Base-by-base conservation (phyloP, 805 yeast genomes). In the Yamadazyma tumulicola region DNA sequence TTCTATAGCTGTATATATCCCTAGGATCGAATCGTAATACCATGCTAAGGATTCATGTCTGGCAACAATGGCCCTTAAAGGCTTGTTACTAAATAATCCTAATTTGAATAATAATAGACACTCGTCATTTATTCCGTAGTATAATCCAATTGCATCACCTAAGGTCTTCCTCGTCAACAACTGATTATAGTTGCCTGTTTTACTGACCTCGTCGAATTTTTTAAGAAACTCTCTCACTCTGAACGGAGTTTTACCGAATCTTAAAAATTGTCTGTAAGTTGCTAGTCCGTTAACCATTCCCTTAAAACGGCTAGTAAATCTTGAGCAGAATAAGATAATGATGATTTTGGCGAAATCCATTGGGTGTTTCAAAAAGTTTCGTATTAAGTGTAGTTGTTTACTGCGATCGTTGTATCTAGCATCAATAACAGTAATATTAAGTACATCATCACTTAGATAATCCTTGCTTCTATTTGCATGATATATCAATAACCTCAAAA, bases 161-260 rank as follows among this genome's bases (percentile, higher is more conserved):
- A 81, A 44, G 2, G 75, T 67, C 22, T 54, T 50, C 47, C 72
- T 69, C 35, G 67, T 75, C 22, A 71, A 46, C 58, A 52, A 11
- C 2, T 29, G n/a, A 28, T 38, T 18, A 4, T 14, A 21, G 17
- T 37, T 31, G 41, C 49, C 39, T 15, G 34, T 38, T 26, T 46
- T 25, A 24, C 53, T 23, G 4, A 32, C 34, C 15, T 24, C 21
- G 11, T 19, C 7, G 0, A 75, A 9, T 40, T 68, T 70, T 13
- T 43, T 43, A 19, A 52, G 31, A 12, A 75, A 43, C 17, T 61
- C 54, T 23, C 69, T 50, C 2, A 77, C 26, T 42, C 81, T 66
- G 54, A 79, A 77, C 2, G 87, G 87, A 5, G 83, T 68, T 29
- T 78, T 75, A 26, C 89, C 91, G 40, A 81, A 81, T 46, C 91